phyloP scores from a whole-genome alignment of 345 rosid genomes.

The Ceriops tagal region DNA sequence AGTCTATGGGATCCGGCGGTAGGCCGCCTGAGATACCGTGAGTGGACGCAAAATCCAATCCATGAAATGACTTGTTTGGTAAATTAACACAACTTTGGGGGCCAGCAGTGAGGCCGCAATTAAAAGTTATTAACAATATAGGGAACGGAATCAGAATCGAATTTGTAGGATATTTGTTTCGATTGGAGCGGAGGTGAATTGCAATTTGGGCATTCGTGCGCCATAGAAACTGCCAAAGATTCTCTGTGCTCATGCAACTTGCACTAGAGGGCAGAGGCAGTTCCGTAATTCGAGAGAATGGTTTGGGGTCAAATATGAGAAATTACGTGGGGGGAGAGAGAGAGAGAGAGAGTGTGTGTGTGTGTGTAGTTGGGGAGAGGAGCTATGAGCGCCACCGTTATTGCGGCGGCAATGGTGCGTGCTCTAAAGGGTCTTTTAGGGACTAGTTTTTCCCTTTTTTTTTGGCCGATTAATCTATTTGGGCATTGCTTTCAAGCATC shows the following conservation, averaged over 20 bases:
- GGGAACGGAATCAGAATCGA: constrained; percentile 19
- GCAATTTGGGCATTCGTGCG: constrained; percentile 49
- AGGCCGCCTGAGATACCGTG: constrained; percentile 87
- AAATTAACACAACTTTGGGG: constrained; percentile 6
- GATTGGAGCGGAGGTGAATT: constrained; percentile 8
- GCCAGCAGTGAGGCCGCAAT: not conserved
- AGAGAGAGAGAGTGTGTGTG: not conserved
- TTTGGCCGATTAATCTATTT: not conserved
- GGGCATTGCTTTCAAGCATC: not conserved
- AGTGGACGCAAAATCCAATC: constrained; percentile 30
- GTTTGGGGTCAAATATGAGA: constrained; percentile 3
- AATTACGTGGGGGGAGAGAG: constrained; percentile 2
- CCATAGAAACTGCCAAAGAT: constrained; percentile 16
- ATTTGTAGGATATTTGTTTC: not conserved
- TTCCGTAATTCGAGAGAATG: constrained; percentile 42
- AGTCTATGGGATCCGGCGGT: constrained; percentile 66
- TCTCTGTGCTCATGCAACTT: constrained; percentile 31
- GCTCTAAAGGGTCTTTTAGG: constrained; percentile 31
- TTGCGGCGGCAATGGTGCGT: constrained; percentile 91
- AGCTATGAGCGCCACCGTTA: constrained; percentile 51
- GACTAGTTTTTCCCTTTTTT: not conserved
- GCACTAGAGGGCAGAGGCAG: constrained; percentile 14
- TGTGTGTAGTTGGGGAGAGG: not conserved
- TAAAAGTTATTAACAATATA: not conserved
- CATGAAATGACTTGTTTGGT: not conserved